Base-by-base conservation (phyloP, 495 filamentous ascomycete genomes). In the Viridothelium virens region DNA sequence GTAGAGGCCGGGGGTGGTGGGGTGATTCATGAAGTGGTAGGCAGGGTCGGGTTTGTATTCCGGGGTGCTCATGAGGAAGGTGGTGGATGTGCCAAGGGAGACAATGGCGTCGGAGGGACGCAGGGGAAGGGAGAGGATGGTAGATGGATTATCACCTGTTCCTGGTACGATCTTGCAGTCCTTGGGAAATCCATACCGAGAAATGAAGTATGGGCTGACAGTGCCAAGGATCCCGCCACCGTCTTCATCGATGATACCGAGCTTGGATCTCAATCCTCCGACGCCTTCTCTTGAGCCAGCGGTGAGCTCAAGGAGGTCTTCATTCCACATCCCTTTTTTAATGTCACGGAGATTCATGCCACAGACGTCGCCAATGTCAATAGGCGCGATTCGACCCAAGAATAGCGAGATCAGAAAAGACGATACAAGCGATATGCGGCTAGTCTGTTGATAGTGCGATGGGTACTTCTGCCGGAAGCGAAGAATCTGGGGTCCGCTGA, bases 321-420 rank as follows among this genome's bases (percentile, higher is more conserved):
- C 84, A 56, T 88, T 84, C 84, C 90, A 98, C 9, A 74, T 72
- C 61, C 87, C 85, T 25, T 83, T 79, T 67, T 87, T 79, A 73
- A 97, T 91, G 69, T 97, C 89, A 91, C 91, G 97, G 4, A 98
- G 80, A 73, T 98, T 96, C 90, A 96, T 96, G 9, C 94, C 94
- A 66, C 91, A 95, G 18, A 91, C 93, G 77, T 98, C 94, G 68
- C 89, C 88, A 72, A 97, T 95, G 75, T 98, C 94, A 68, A 96
- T 87, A 1, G 91, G 89, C 1, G 94, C 92, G 59, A 96, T 83
- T 64, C 80, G 79, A 56, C 94, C 94, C 5, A 97, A 81, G 76
- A 98, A 91, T 3, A 98, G 74, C 0, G 93, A 97, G 7, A 93
- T 92, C 62, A 98, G 82, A 77, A 97, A 98, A 0, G 93, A 95